Conservation (phyloP, 73 alveolate genomes). For the Blepharisma japonicum region DNA sequence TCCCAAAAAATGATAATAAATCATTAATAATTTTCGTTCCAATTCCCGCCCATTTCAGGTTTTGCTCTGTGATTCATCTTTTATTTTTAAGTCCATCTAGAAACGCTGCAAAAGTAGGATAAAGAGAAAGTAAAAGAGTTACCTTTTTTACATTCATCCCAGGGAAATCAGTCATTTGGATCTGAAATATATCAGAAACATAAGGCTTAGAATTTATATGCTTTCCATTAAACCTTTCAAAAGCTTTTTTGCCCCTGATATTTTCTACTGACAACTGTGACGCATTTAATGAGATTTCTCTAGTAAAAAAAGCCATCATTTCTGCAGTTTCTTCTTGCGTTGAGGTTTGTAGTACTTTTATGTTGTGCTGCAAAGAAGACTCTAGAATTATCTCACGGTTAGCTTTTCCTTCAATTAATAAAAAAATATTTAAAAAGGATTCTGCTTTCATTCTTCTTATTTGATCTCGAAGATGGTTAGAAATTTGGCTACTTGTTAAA, state of each 20-base stretch:
- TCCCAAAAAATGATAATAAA: not conserved
- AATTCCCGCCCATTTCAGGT: constrained; percentile 3
- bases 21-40: not conserved
- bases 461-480: constrained; percentile 15
- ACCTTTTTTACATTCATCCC: not conserved
- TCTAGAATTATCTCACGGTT: not conserved
- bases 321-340: not conserved
- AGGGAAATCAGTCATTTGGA: not conserved
- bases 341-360: not conserved
- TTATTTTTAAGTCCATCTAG: not conserved
- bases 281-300: not conserved
- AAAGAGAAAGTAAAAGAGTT: not conserved
- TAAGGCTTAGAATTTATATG: not conserved
- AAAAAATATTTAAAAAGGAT: not conserved
- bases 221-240: not conserved
- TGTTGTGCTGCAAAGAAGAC: not conserved
- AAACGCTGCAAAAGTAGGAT: constrained; percentile 15
- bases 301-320: not conserved
- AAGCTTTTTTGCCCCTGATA: not conserved
- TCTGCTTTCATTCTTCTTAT: constrained; percentile 1
- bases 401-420: constrained; percentile 4
- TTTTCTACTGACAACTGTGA: not conserved
- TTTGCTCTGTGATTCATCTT: not conserved
- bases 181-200: constrained; percentile 9
- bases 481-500: not conserved